Evolutionary conservation across 345 rosid genomes (phyloP), one percentile per base, ranked within the genome.

Genomic region (Eutrema japonicum): DNA sequence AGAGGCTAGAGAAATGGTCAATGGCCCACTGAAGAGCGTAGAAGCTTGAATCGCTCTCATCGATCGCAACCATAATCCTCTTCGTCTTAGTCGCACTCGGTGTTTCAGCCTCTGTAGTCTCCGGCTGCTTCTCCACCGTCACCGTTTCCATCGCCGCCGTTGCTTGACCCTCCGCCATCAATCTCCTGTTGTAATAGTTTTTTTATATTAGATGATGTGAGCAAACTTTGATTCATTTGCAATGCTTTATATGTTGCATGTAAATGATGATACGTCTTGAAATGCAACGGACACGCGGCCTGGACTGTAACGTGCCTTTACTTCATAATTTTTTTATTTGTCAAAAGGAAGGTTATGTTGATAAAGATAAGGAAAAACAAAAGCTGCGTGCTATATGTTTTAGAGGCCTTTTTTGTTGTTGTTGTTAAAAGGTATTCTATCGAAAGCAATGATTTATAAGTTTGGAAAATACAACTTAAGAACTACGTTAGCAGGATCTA

Each of bases 31-130:
- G 70, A 13, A 78, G 78, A 60, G 81, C 81, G 10, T 73, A 78
- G 54, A 71, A 69, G 76, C 89, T 83, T 10, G 60, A 71, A 18
- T 82, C 89, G 37, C 84, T 83, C 11, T 83, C 87, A 50, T 85
- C 89, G 18, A 83, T 40, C 1, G 82, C 87, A 73, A 83, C 82
- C 84, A 82, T 61, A 40, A 83, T 69, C 32, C 59, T 82, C 80
- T 79, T 66, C 63, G 64, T 82, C 70, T 12, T 59, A 62, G 55
- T 38, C 33, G 11, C 62, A 10, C 18, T 32, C 7, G 58, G 50
- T 45, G 18, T 4, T 43, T 42, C 43, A 8, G 73, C 10, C 58
- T 55, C 71, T 26, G 43, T 36, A 1, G 42, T 57, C 81, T 72
- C 65, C 6, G 65, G 77, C 53, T 66, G 77, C 70, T 72, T 72